These are phyloP conservation scores for Ramaria sp. DNA, from an alignment of 768 basidiomycete genomes.

Conservation along the genomic window DNA sequence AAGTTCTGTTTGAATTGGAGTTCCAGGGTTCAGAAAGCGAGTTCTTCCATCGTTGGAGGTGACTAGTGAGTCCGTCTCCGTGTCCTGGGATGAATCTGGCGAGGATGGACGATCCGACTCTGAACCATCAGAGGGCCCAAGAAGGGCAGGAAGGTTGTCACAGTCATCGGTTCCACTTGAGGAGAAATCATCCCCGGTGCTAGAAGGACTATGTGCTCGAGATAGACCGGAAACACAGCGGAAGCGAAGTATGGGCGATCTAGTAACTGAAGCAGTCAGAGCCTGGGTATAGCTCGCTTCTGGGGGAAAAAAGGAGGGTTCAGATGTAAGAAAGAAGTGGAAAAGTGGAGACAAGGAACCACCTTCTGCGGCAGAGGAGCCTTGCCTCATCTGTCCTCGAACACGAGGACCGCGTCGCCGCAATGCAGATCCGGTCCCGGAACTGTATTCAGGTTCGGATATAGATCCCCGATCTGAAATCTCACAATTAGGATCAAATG, in stretches of 20 bases:
- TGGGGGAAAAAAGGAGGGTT: not conserved
- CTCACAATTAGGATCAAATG: not conserved
- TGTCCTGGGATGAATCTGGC: not conserved
- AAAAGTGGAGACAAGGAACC: not conserved
- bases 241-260: not conserved
- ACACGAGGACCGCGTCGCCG: not conserved
- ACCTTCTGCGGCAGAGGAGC: not conserved
- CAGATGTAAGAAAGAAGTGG: not conserved
- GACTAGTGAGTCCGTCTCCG: not conserved
- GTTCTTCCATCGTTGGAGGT: not conserved
- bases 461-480: not conserved
- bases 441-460: not conserved
- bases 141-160: conserved; percentile 7
- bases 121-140: conserved; percentile 1
- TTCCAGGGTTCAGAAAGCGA: conserved; percentile 8
- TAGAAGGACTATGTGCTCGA: not conserved
- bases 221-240: not conserved
- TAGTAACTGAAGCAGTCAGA: not conserved
- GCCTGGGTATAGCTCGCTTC: not conserved
- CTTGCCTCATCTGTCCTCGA: not conserved
- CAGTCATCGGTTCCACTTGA: too few relatives aligned
- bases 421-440: not conserved
- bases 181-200: not conserved
- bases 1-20: conserved; percentile 7
- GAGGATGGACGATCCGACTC: conserved; percentile 2